Evolutionary conservation across 305 asterid species (phyloP).

Genomic region (Rubia tinctorum): DNA sequence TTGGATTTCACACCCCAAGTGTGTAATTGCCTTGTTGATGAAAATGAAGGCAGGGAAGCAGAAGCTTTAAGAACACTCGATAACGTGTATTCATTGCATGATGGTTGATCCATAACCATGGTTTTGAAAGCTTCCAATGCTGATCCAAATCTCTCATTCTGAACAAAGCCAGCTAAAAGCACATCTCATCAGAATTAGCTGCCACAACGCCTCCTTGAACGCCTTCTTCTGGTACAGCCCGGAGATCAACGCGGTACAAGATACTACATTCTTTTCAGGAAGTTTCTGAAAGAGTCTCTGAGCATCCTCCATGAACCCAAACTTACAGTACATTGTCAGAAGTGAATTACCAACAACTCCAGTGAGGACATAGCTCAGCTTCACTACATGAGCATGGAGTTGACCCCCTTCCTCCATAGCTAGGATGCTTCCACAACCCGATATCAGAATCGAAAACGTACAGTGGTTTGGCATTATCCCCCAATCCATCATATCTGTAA

Average conservation of each 20-base stretch:
- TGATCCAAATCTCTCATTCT: constrained; percentile 9
- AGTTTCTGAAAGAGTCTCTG: constrained; percentile 18
- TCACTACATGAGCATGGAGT: constrained; percentile 25
- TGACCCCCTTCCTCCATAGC: constrained; percentile 25
- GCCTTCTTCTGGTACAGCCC: constrained; percentile 23
- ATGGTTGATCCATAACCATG: constrained; percentile 11
- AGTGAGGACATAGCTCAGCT: constrained; percentile 2
- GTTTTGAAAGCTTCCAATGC: constrained; percentile 18
- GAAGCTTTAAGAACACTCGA: constrained; percentile 19
- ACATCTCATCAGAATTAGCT: constrained; percentile 23
- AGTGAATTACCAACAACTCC: constrained; percentile 24
- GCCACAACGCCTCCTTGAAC: constrained; percentile 20
- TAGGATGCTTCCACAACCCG: constrained; percentile 13
- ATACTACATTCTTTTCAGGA: constrained; percentile 15
- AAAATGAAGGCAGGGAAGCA: constrained; percentile 21
- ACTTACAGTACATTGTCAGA: constrained; percentile 29
- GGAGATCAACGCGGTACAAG: constrained; percentile 28
- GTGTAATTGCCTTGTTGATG: constrained; percentile 25
- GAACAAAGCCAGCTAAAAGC: constrained; percentile 26
- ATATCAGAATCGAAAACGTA: constrained; percentile 21
- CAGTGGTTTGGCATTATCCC: constrained; percentile 21
- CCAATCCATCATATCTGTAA: constrained; percentile 9
- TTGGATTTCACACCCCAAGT: constrained; percentile 19
- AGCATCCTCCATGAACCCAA: constrained; percentile 27
- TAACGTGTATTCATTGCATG: constrained; percentile 27